Percentiles rank a stretch among this genome's conserved stretches.
These are phyloP conservation scores for Yarrowia galli DNA, from an alignment of 1,139 yeast species.

Conservation along the genomic window DNA sequence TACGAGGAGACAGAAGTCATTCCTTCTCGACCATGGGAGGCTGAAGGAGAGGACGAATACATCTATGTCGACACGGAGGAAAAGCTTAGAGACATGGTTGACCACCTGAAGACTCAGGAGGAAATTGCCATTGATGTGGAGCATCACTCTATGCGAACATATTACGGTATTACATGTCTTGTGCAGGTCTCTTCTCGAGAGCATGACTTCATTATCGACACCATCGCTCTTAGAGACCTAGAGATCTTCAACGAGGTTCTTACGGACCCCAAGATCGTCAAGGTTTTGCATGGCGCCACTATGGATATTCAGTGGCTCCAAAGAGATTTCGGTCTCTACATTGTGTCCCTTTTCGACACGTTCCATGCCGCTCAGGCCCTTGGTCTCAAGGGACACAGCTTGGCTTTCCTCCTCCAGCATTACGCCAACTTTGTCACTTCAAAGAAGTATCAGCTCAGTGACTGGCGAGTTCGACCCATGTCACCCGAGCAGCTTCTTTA, in stretches of 20 bases:
- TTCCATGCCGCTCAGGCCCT: conserved; percentile 84
- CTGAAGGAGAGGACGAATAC: conserved; percentile 55
- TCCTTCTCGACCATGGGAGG: conserved; percentile 70
- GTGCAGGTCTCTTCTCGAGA: conserved; percentile 90
- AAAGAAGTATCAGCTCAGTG: conserved; percentile 94
- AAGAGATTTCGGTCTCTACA: conserved; percentile 89
- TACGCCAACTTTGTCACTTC: conserved; percentile 88
- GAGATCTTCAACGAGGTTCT: conserved; percentile 73
- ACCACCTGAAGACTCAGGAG: conserved; percentile 57
- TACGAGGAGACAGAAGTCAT: conserved; percentile 59
- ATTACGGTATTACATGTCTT: conserved; percentile 86
- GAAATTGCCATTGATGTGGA: conserved; percentile 96
- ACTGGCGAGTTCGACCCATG: conserved; percentile 93
- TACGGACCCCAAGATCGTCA: conserved; percentile 78
- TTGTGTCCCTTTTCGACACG: conserved; percentile 92
- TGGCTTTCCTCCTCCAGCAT: conserved; percentile 81
- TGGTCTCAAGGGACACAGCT: conserved; percentile 80
- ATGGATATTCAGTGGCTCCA: conserved; percentile 99
- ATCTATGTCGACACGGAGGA: conserved; percentile 74
- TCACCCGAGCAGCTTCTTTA: conserved; percentile 78
- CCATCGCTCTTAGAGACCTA: conserved; percentile 74
- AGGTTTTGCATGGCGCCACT: conserved; percentile 94
- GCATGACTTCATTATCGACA: conserved; percentile 85
- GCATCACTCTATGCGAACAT: conserved; percentile 92
- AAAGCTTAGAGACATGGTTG: conserved; percentile 62